Conservation (phyloP, 2,329 filamentous ascomycete species). For the Xylariaceae sp. region DNA sequence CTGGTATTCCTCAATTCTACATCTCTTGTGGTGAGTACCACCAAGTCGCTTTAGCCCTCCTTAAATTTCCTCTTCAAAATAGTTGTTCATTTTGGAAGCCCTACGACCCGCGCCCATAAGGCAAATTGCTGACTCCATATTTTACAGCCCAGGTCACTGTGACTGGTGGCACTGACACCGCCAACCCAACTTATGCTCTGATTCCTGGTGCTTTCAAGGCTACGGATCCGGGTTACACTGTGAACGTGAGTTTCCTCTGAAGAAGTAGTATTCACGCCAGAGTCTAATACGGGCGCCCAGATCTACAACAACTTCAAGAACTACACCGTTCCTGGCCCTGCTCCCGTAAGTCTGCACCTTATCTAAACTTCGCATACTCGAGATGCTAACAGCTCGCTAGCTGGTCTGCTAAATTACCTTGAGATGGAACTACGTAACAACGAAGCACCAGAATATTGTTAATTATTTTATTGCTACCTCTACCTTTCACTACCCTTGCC, state of each 20-base stretch:
- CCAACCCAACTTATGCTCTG: slow-evolving; percentile 16
- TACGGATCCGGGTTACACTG: slow-evolving; percentile 29
- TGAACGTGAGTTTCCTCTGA: slow-evolving; percentile 22
- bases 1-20: slow-evolving; percentile 54
- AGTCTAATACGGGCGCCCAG: slow-evolving; percentile 11
- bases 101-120: slow-evolving; percentile 35
- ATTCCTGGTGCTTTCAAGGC: slow-evolving; percentile 29
- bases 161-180: slow-evolving; percentile 25
- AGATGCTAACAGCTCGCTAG: slow-evolving; percentile 14
- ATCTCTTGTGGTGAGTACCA: slow-evolving; percentile 46
- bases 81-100: no score
- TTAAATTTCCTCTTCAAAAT: no score
- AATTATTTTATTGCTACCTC: no score
- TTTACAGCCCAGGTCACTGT: slow-evolving; percentile 22
- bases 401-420: slow-evolving; percentile 23
- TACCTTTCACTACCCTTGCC: no score
- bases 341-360: slow-evolving; percentile 20
- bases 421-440: no score
- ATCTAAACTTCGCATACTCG: not conserved
- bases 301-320: slow-evolving; percentile 30
- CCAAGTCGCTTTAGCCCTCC: no score
- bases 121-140: slow-evolving; percentile 31
- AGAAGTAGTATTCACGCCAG: not conserved
- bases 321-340: slow-evolving; percentile 31
- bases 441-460: no score